Base-by-base conservation (phyloP, 305 asterid species). In the Fraxinus latifolia region DNA sequence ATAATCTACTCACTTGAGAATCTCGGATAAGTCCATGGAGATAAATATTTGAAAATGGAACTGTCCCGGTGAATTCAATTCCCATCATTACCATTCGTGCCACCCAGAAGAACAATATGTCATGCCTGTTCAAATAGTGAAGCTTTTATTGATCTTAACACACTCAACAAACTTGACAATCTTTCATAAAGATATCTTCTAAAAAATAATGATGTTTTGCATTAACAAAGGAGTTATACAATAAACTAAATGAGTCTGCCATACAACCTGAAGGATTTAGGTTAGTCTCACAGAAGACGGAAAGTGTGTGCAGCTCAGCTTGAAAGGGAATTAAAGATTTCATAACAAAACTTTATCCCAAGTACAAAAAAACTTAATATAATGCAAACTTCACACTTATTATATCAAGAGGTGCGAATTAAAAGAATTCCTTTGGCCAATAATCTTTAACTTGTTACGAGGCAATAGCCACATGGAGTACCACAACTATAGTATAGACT, bases 11-110 rank as follows among this genome's bases (percentile, higher is more conserved):
- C 88, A 96, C 99, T 86, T 96, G 98, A 86, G 97, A 88, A 86
- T 96, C 98, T 47, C 99, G 97, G 84, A 96, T 93, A 83, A 96
- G 99, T 74, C 99, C 99, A 72, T 96, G 99, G 82, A 96, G 92
- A 90, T 94, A 94, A 83, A 96, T 91, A 79, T 86, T 79, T 83
- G 95, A 90, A 88, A 94, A 94, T 73, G 97, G 98, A 79, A 93
- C 91, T 37, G 89, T 89, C 80, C 99, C 98, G 3, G 99, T 93
- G 86, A 93, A 92, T 84, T 93, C 99, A 81, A 96, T 89, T 82
- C 99, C 99, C 97, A 96, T 92, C 98, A 96, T 96, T 89, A 94
- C 99, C 98, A 96, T 96, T 84, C 98, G 91, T 87, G 99, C 99
- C 86, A 96, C 99, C 99, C 99, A 96, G 82, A 94, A 96, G 93